Conservation (phyloP, 495 filamentous ascomycete genomes). For the Aspergillus sclerotiicarbonarius region DNA sequence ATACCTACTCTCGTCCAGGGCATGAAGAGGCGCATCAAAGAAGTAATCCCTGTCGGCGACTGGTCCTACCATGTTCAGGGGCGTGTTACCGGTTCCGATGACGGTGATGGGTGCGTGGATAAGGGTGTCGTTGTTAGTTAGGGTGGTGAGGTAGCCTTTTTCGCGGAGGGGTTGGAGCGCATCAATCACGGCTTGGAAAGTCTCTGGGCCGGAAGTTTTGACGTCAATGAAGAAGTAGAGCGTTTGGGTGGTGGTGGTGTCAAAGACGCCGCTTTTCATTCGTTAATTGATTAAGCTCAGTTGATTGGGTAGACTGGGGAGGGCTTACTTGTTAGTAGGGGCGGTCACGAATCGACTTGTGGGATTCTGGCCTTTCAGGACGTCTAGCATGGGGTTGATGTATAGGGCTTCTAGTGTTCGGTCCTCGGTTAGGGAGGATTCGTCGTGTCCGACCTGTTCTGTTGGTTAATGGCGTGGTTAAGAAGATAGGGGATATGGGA, state of each 20-base stretch:
- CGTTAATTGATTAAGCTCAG: not conserved
- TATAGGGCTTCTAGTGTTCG: constrained; percentile 57
- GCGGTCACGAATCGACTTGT: constrained; percentile 33
- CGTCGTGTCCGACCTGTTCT: constrained; percentile 52
- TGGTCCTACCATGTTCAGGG: constrained; percentile 60
- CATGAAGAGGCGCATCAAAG: constrained; percentile 58
- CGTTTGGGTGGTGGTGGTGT: constrained; percentile 55
- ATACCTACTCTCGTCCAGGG: constrained; percentile 40
- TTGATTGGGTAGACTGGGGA: not conserved
- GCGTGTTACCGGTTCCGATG: constrained; percentile 76
- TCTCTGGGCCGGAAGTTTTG: constrained; percentile 56
- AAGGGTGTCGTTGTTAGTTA: constrained; percentile 49
- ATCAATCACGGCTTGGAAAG: constrained; percentile 53
- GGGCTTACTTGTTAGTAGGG: constrained; percentile 39
- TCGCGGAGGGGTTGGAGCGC: constrained; percentile 65
- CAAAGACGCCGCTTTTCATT: constrained; percentile 39
- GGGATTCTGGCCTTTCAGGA: constrained; percentile 52
- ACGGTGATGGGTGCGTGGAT: constrained; percentile 64
- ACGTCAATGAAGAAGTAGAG: constrained; percentile 72
- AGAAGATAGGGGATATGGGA: not conserved
- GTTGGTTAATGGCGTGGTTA: constrained; percentile 2
- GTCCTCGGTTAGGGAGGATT: constrained; percentile 46
- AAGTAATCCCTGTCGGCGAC: constrained; percentile 56
- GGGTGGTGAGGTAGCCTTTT: constrained; percentile 57
- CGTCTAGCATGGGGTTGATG: constrained; percentile 53